Evolutionary conservation across 179 eudicot genomes (phyloP).

Genomic region (Beta lomatogona): DNA sequence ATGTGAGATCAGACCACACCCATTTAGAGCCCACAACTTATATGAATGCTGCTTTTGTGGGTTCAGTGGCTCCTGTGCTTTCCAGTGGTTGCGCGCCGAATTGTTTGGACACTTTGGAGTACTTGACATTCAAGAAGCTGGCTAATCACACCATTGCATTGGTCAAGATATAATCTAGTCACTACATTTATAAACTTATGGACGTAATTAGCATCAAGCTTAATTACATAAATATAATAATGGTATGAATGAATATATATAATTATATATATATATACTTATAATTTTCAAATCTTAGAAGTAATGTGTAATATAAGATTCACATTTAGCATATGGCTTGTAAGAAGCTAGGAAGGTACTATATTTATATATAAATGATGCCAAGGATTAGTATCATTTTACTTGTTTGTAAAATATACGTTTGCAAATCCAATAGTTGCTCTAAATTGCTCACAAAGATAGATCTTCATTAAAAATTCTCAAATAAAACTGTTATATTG

Average conservation of each 20-base stretch:
- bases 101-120: not conserved
- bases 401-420: no score
- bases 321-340: not conserved
- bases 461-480: no score
- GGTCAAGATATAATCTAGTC: not conserved
- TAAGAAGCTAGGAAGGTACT: not conserved
- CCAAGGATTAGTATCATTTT: no score
- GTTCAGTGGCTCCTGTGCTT: constrained; percentile 31
- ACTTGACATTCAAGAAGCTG: not conserved
- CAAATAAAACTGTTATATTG: no score
- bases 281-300: not conserved
- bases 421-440: no score
- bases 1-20: constrained; percentile 44
- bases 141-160: constrained; percentile 16
- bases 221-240: not conserved
- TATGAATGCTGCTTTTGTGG: constrained; percentile 53
- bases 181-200: not conserved
- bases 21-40: constrained; percentile 52
- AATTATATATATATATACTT: no score
- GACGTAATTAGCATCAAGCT: not conserved
- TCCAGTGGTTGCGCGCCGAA: not conserved
- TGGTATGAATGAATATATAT: not conserved
- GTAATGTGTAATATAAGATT: not conserved
- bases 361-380: no score
- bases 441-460: no score